Evolutionary conservation across 257 asterid species (phyloP).

Genomic region (Sherardia arvensis): DNA sequence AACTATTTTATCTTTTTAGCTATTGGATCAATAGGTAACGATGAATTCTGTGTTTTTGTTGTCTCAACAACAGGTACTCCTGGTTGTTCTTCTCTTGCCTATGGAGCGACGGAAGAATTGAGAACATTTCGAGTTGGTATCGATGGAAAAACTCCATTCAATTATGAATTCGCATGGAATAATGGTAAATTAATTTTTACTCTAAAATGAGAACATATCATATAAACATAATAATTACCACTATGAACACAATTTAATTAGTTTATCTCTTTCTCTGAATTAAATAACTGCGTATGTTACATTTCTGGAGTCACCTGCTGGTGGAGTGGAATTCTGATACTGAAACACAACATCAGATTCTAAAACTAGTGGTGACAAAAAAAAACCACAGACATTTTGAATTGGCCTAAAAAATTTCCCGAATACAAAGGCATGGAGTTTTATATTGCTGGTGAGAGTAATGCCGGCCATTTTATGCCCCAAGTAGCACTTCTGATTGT

Average conservation of each 20-base stretch:
- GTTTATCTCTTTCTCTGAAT: too few relatives aligned
- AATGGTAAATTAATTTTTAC: conserved; percentile 26
- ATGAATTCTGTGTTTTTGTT: too few relatives aligned
- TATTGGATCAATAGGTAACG: too few relatives aligned
- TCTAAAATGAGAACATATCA: too few relatives aligned
- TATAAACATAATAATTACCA: too few relatives aligned
- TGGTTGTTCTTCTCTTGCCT: conserved; percentile 94
- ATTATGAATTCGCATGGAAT: conserved; percentile 69
- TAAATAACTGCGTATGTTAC: conserved; percentile 57
- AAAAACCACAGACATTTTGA: conserved; percentile 46
- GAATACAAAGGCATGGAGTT: conserved; percentile 52
- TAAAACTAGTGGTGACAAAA: conserved; percentile 29
- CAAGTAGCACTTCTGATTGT: conserved; percentile 59
- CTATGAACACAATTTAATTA: too few relatives aligned
- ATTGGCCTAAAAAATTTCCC: conserved; percentile 68
- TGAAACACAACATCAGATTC: conserved; percentile 40
- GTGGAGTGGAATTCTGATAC: conserved; percentile 88
- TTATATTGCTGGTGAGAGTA: conserved; percentile 64
- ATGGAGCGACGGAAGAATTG: conserved; percentile 87
- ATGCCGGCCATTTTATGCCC: conserved; percentile 77
- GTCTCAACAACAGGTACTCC: conserved; percentile 55
- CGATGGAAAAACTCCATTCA: conserved; percentile 79
- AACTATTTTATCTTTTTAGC: too few relatives aligned
- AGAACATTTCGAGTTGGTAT: conserved; percentile 80
- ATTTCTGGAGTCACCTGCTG: conserved; percentile 80